Base-by-base conservation (phyloP, 306 rosid species). In the Ormosia emarginata region DNA sequence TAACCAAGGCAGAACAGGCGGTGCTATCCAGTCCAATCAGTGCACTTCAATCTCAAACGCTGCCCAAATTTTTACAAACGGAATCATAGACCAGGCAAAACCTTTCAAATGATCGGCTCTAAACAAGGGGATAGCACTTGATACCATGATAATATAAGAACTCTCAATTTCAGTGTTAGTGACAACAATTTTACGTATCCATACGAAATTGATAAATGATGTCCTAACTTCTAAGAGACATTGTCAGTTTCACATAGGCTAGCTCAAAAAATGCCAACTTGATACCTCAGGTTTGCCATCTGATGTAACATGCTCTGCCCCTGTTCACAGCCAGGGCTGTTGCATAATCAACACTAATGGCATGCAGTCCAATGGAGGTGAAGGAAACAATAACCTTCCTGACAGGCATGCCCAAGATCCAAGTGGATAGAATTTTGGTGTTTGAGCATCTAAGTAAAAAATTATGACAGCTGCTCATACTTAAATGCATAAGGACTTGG, bases 401-500 rank as follows among this genome's bases (percentile, higher is more conserved):
- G 32, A 43, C 8, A 17, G 46, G 56, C 67, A 68, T 17, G 37
- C 36, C 30, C n/a, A 66, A 18, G 50, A 41, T 63, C 55, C 5
- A 7, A 41, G 69, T 40, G 63, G 64, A 62, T 55, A 69, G 5
- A 43, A 58, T 24, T 75, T 40, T 49, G 57, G 50, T 58, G 50
- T 52, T 32, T 32, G 73, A 7, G 6, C 59, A 46, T 77, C 67
- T 33, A 33, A 32, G 43, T 62, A 7, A 33, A 53, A 29, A 34
- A 7, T 85, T 33, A 47, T 50, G 84, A 73, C 65, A 73, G 34
- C 29, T 59, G 57, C 7, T 39, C 33, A 55, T 15, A 41, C 49
- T 67, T 41, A 63, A 37, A 72, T 71, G 82, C 39, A 9, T 33
- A 7, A 49, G 79, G 72, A 75, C 47, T 67, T 40, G 53, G 71